Evolutionary conservation across 352 stramenopile genomes (phyloP).

Genomic region (Poterioochromonas sp.): DNA sequence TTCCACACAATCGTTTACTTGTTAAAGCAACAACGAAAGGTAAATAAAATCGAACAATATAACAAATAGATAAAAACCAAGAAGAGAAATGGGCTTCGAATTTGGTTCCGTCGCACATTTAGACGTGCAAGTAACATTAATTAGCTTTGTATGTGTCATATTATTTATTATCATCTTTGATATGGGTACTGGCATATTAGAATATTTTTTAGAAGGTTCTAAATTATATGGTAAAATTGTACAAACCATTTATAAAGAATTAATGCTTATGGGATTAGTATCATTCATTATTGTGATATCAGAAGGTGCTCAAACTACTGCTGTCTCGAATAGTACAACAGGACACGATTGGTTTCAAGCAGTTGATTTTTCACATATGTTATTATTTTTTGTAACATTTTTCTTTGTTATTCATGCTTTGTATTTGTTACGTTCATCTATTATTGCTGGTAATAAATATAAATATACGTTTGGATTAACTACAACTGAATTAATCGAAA

Average conservation of each 20-base stretch:
- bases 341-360: not conserved
- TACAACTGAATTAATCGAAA: not conserved
- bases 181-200: not conserved
- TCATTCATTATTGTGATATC: not conserved
- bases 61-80: too few species aligned
- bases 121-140: not conserved
- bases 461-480: not conserved
- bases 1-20: too few species aligned
- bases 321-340: too few species aligned
- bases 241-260: constrained; percentile 25
- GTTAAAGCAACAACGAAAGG: too few species aligned
- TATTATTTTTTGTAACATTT: constrained; percentile 17
- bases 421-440: constrained; percentile 9
- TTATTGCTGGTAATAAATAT: not conserved
- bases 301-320: not conserved
- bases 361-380: constrained; percentile 6
- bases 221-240: constrained; percentile 8
- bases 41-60: too few species aligned
- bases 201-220: not conserved
- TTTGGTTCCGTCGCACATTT: not conserved
- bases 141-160: constrained; percentile 2
- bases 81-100: constrained; percentile 6
- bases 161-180: constrained; percentile 22
- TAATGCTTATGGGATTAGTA: constrained; percentile 28
- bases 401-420: constrained; percentile 23